Conservation (phyloP, 257 asterid species). For the Solanum rostratum region DNA sequence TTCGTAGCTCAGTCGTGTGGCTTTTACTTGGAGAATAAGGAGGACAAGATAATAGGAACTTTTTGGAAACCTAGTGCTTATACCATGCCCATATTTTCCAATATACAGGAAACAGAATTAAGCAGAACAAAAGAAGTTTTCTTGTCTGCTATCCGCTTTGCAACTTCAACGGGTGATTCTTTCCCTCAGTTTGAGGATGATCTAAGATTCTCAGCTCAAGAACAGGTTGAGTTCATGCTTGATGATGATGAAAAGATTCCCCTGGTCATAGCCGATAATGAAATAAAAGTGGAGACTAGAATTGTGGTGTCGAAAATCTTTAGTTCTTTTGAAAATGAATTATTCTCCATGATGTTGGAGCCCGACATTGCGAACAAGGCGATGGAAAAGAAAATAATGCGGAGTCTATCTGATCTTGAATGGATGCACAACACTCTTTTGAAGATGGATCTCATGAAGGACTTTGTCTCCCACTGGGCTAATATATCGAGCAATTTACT, state of each 20-base stretch:
- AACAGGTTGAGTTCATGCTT: constrained; percentile 79
- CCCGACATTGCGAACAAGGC: constrained; percentile 1
- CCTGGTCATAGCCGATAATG: constrained; percentile 37
- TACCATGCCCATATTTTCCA: constrained; percentile 34
- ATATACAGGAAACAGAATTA: constrained; percentile 35
- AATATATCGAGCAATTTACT: constrained; percentile 31
- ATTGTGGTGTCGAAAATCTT: constrained; percentile 37
- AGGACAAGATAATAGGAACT: background rate
- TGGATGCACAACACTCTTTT: constrained; percentile 58
- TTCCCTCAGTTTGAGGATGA: constrained; percentile 53
- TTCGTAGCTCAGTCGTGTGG: background rate
- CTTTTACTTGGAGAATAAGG: background rate
- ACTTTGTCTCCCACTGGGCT: constrained; percentile 51
- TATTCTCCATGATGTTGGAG: constrained; percentile 25
- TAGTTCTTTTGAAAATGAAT: constrained; percentile 30
- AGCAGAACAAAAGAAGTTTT: constrained; percentile 43
- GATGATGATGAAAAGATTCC: constrained; percentile 49
- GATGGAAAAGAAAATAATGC: constrained; percentile 23
- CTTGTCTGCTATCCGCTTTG: constrained; percentile 56
- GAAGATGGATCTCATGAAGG: constrained; percentile 58
- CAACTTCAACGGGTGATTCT: constrained; percentile 35
- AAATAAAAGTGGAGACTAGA: constrained; percentile 41
- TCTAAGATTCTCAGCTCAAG: constrained; percentile 61
- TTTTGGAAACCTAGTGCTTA: background rate
- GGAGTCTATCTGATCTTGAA: constrained; percentile 40